Conservation (phyloP, 148 eudicot genomes). For the Euryodendron excelsum region DNA sequence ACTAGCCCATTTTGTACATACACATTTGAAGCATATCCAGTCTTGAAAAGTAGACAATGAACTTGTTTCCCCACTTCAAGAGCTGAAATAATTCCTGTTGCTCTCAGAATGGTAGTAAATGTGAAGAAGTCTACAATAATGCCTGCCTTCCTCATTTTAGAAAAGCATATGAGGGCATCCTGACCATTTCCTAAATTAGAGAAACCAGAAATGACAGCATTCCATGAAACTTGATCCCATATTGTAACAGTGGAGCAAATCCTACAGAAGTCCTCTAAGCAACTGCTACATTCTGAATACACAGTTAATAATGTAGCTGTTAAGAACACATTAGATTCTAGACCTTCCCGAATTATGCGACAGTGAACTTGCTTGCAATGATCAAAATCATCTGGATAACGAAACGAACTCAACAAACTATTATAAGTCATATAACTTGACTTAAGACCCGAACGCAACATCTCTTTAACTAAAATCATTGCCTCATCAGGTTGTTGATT, state of each 20-base stretch:
- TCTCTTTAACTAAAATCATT: constrained; percentile 43
- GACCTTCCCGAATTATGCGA: constrained; percentile 38
- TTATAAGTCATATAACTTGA: constrained; percentile 44
- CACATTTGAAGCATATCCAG: constrained; percentile 31
- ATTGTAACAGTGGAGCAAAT: constrained; percentile 29
- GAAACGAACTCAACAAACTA: constrained; percentile 51
- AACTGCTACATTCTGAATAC: constrained; percentile 45
- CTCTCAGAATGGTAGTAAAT: constrained; percentile 42
- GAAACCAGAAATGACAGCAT: constrained; percentile 58
- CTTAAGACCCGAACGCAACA: constrained; percentile 35
- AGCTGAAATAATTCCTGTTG: constrained; percentile 33
- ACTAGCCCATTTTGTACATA: constrained; percentile 51
- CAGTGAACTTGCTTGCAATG: constrained; percentile 55
- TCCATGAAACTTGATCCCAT: constrained; percentile 60
- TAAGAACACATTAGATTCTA: constrained; percentile 36
- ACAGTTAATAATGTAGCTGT: constrained; percentile 40
- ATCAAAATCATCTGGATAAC: constrained; percentile 35
- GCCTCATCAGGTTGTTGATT: constrained; percentile 40
- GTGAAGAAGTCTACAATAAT: constrained; percentile 40
- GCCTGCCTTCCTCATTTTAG: constrained; percentile 47
- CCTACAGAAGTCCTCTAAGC: constrained; percentile 34
- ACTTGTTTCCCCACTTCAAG: constrained; percentile 50
- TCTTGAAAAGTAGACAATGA: constrained; percentile 43
- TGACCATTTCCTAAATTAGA: constrained; percentile 40
- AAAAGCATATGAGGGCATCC: constrained; percentile 43